phyloP scores from a whole-genome alignment of 805 yeast species.

The Yamadazyma laniorum region DNA sequence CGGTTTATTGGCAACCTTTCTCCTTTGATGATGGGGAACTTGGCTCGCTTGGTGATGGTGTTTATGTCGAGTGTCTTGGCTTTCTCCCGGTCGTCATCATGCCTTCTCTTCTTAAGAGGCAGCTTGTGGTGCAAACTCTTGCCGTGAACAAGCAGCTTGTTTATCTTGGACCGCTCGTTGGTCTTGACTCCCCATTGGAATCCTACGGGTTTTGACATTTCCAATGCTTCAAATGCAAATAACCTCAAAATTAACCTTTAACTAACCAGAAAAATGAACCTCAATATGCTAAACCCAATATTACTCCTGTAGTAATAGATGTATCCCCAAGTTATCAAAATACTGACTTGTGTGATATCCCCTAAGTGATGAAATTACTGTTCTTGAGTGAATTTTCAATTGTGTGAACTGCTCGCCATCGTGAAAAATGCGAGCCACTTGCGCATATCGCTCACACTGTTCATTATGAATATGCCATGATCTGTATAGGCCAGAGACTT shows the following conservation, averaged over 20 bases:
- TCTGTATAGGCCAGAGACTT: no score
- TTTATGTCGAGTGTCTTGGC: neutral
- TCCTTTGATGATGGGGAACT: conserved; percentile 50
- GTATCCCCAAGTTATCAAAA: no score
- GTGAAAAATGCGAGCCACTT: no score
- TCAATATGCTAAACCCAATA: no score
- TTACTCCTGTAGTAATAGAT: no score
- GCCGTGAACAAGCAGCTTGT: neutral
- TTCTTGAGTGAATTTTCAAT: no score
- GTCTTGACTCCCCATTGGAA: conserved; percentile 28
- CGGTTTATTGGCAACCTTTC: conserved; percentile 62
- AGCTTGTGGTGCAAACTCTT: conserved; percentile 7
- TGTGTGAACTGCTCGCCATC: no score
- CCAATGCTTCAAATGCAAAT: neutral
- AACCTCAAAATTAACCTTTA: conserved; percentile 1
- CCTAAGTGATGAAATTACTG: no score
- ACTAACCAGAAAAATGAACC: no score
- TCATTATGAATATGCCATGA: no score
- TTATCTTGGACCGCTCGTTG: conserved; percentile 10
- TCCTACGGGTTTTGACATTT: conserved; percentile 21
- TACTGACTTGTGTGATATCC: neutral
- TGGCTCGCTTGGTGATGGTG: conserved; percentile 26
- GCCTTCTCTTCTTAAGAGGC: conserved; percentile 13
- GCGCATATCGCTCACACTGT: no score
- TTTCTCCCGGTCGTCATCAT: conserved; percentile 12